Base-by-base conservation (phyloP, 306 rosid species). In the Dicorynia guianensis region DNA sequence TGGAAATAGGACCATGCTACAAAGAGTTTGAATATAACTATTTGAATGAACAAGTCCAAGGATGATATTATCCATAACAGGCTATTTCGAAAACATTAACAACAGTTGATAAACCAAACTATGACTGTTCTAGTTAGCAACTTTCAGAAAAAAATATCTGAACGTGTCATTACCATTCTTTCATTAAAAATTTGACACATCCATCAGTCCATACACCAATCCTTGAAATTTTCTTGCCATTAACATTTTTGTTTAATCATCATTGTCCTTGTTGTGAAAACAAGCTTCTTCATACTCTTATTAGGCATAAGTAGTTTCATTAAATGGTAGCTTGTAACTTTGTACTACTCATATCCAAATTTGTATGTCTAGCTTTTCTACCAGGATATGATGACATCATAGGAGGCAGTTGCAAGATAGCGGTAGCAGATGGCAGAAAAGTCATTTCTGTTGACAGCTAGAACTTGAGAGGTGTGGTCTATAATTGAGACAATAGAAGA, bases 381-480 rank as follows among this genome's bases (percentile, higher is more conserved):
- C 36, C 4, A 46, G 39, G 20, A 25, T 46, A 48, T 11, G 7
- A 62, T 8, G 14, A n/a, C 52, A 46, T 40, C 46, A 40, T 6
- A 4, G 46, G 5, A 60, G 11, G 39, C 20, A 11, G 13, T 44
- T 49, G 40, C 39, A 44, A 25, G 40, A 46, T 14, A 25, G n/a
- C 4, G 40, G 72, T 30, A 36, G 58, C 20, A 8, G 7, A 33
- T n/a, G 39, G 15, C 19, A 36, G 50, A 9, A 4, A 46, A 61
- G 49, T 59, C 12, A 11, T 7, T 46, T 60, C 42, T 12, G 43
- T 8, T 33, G 38, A 49, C 13, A 11, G 48, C 7, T 52, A 62
- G 33, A 33, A 17, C 42, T 6, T 40, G 33, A 77, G 62, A 52
- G 56, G 65, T 49, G 11, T 47, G 73, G 43, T 59, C 15, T 40